Base-by-base conservation (phyloP, 129 eudicot genomes). In the Helianthus annuus region DNA sequence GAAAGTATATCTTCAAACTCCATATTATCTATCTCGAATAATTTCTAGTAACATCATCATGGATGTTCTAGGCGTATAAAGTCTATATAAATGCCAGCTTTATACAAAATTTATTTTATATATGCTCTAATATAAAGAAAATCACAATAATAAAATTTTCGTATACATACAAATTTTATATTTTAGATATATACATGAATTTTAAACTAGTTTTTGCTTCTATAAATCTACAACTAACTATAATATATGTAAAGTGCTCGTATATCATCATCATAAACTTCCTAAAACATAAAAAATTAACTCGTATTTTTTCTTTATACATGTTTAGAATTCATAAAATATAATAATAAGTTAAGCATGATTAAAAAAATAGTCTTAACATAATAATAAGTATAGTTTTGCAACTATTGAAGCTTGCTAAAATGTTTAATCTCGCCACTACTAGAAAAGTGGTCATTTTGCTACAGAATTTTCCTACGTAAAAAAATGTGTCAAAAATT, bases 1-100 rank as follows among this genome's bases (percentile, higher is more conserved):
- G 96, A 89, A 89, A 91, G 96, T 86, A 69, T 76, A 48, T 74
- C 38, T 56, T 14, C 57, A 72, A 27, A 70, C 32, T 59, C 59
- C 36, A 17, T 44, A 42, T 70, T 68, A n/a, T 79, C 22, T 68
- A 32, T 42, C 62, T 44, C 61, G 14, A 56, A 10, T 11, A 15
- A 12, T 53, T 66, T 6, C 1, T 34, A 46, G 46, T 19, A 2
- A 10, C 14, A 40, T 17, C 53, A 65, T 52, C 19, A 54, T 54
- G 22, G 40, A 12, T 70, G 51, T 54, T 71, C 4, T 19, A 36
- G 19, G n/a, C 44, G 13, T 62, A 27, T 24, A 40, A 55, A 65
- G 16, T 14, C 19, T 54, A 24, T 38, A 24, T 38, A 53, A 36
- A 66, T 64, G 7, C 13, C 42, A 75, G 6, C 15, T 48, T 19